Evolutionary conservation across 2,329 filamentous ascomycete species (phyloP).

Genomic region (Colletotrichum musae): DNA sequence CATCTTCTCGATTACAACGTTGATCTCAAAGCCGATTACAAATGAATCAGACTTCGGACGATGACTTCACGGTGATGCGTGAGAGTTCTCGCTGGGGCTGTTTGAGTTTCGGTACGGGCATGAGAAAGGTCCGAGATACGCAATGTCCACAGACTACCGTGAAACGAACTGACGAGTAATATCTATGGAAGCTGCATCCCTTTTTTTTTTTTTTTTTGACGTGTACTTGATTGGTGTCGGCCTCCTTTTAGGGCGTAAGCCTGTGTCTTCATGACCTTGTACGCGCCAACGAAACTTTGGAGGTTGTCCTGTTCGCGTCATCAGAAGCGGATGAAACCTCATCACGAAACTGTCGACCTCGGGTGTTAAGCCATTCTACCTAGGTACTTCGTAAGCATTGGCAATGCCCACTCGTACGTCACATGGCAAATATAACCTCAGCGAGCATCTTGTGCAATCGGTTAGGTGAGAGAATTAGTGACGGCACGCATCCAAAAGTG

Average conservation of each 20-base stretch:
- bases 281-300: too few species aligned
- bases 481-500: too few species aligned
- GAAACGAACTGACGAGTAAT: constrained; percentile 1
- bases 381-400: too few species aligned
- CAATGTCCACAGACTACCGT: not conserved
- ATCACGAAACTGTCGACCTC: too few species aligned
- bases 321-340: too few species aligned
- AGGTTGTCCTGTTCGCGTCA: too few species aligned
- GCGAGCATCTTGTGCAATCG: too few species aligned
- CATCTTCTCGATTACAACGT: not conserved
- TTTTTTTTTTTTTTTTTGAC: not conserved
- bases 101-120: constrained; percentile 25
- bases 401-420: too few species aligned
- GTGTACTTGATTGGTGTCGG: not conserved
- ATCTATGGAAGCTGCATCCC: not conserved
- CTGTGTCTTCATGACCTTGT: too few species aligned
- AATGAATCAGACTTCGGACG: constrained; percentile 8
- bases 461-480: too few species aligned
- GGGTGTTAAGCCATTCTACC: too few species aligned
- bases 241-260: not conserved
- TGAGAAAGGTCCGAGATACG: constrained; percentile 14
- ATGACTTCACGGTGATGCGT: constrained; percentile 3
- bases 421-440: too few species aligned
- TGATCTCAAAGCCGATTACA: not conserved
- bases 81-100: not conserved